Evolutionary conservation across 805 yeast species (phyloP), one percentile per base, ranked within the genome.

Genomic region (Middelhovenomyces tepae): DNA sequence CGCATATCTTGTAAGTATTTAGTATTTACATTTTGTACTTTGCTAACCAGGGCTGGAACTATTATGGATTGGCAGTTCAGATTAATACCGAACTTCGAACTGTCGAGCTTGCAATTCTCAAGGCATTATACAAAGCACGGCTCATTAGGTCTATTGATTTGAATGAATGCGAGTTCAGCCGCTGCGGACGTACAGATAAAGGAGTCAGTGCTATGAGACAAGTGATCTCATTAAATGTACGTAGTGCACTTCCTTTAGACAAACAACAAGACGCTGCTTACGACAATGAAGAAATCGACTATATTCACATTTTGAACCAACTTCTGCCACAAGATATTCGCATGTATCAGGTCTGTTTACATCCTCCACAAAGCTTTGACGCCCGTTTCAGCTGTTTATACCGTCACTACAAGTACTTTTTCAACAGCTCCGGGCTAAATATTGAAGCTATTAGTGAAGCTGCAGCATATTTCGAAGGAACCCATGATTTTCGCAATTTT

Each of bases 171-270:
- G 67, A 71, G 9, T 86, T 87, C 54, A 80, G 93, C 44, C 64
- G 96, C 42, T 91, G 97, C 59, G 97, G 97, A 0, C 67, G 97
- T 48, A 89, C 97, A 0, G 97, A 89, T 50, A 75, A 73, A 44
- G 97, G 96, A n/a, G 97, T 89, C 9, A 83, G 95, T 60, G 98
- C 98, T 0, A 73, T 91, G 78, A 82, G 84, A 43, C 98, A 91
- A 56, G 97, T 91, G 2, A 78, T 91, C 4, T 78, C 95, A 1
- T 59, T 91, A 23, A 58, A 64, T 10, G 77, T 89, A 17, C 66
- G 98, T 44, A 84, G 95, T 0, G 62, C 64, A 15, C 57, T 91
- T 25, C 50, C 73, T 0, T 45, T 48, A 1, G 87, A 78, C 28
- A 82, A 84, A 32, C 86, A 85, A 41, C 13, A 29, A 7, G 67